Base-by-base conservation (phyloP, 2,329 filamentous ascomycete genomes). In the Alternaria sp. region DNA sequence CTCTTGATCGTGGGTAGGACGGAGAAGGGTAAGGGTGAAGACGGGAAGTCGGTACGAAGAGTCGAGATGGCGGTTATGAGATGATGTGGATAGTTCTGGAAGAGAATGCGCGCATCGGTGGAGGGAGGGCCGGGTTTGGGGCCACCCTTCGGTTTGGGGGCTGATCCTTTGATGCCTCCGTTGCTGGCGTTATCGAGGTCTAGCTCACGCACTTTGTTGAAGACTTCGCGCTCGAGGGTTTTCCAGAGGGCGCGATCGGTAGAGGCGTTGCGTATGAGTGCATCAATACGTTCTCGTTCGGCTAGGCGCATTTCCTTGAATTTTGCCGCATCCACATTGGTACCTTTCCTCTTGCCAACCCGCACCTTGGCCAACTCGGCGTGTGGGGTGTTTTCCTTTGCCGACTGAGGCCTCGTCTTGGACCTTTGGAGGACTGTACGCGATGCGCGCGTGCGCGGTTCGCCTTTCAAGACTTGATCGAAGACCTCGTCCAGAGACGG, bases 221-320 rank as follows among this genome's bases (percentile, higher is more conserved):
- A 91, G 12, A 93, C 88, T 52, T 92, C 85, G 5, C 80, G 74
- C 62, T 92, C 87, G 73, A 94, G 81, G 3, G 90, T 77, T 7
- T 86, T 75, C 90, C 91, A 93, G 10, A 93, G 81, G 52, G 87
- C 86, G 20, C 84, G 78, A 67, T 94, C 91, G 0, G 86, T 86
- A 59, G 80, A 67, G 18, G 88, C 88, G 2, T 69, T 74, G 11
- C 80, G 77, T 80, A 94, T 85, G 40, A 86, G 70, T 6, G 67
- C 64, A 63, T 86, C 84, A 9, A 92, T 83, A 10, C 86, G 80
- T 27, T 71, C 66, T 48, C 83, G 81, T 72, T 90, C 87, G 7
- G 48, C 55, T 8, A 63, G 27, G 27, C 69, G 59, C 14, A 69
- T 48, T 32, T 60, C 55, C 28, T 46, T 74, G 45, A 58, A 55